Conservation (phyloP, 108 stramenopile genomes). For the Stephanodiscus triporus region DNA sequence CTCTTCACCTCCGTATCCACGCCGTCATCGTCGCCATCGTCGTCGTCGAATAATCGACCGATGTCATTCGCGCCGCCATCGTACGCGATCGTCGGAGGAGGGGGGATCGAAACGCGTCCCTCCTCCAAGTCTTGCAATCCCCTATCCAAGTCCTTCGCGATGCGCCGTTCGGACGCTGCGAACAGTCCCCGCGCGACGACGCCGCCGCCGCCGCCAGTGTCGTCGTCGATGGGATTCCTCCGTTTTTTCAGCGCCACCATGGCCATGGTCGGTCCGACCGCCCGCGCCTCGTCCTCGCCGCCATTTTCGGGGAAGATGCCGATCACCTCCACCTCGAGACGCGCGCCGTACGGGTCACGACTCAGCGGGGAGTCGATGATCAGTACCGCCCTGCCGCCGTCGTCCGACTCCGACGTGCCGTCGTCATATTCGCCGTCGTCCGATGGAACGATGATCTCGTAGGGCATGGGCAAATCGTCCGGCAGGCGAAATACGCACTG, state of each 20-base stretch:
- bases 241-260: conserved; percentile 70
- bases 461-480: conserved; percentile 72
- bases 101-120: conserved; percentile 52
- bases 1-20: conserved; percentile 29
- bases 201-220: background rate
- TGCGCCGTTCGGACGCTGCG: conserved; percentile 71
- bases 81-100: background rate
- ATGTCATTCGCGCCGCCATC: conserved; percentile 12
- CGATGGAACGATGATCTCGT: conserved; percentile 48
- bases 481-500: conserved; percentile 70
- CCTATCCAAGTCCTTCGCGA: conserved; percentile 70
- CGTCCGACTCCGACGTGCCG: conserved; percentile 9
- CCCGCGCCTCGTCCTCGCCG: background rate
- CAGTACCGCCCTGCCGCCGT: conserved; percentile 44
- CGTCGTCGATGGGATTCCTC: conserved; percentile 14
- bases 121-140: conserved; percentile 75
- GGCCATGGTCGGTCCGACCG: conserved; percentile 63
- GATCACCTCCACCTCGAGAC: conserved; percentile 78
- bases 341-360: conserved; percentile 55
- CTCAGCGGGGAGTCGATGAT: conserved; percentile 76
- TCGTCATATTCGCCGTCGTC: conserved; percentile 24
- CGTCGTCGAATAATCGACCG: conserved; percentile 13
- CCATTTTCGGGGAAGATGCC: conserved; percentile 63
- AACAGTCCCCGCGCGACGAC: conserved; percentile 55
- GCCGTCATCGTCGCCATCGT: conserved; percentile 33